Evolutionary conservation across 306 rosid genomes (phyloP), one percentile per base, ranked within the genome.

Genomic region (Lagenaria siceraria): DNA sequence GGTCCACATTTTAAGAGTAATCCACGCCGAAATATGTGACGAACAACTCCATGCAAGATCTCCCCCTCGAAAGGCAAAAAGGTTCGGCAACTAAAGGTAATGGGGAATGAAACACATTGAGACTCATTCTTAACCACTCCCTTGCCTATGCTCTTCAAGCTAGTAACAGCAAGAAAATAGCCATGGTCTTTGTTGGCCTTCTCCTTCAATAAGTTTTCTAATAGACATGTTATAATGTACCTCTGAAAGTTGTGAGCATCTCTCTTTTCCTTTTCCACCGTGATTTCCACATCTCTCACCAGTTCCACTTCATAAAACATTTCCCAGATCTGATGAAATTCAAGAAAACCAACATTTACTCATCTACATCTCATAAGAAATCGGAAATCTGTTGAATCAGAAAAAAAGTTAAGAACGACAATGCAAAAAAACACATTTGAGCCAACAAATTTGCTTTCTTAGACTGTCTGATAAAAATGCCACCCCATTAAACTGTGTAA

Each of bases 1-100:
- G 89, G 89, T 84, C 89, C 89, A 75, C 87, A 86, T 75, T 84
- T 84, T 66, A 86, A 7, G 71, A 82, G 68, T 53, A 82, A 87
- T 24, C 89, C 89, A 11, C 51, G 78, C 6, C 55, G 76, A 31
- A 27, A 27, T 42, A 80, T 42, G 12, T 18, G 36, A 76, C 40
- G 53, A 62, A 84, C 89, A 9, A 86, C 84, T 75, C 89, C 89
- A 36, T 80, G 81, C 40, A 86, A 65, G 53, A 82, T 78, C 81
- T 86, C 89, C 35, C 86, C 87, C 69, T 66, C 78, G 7, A 3
- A 29, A 4, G 87, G 87, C 31, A 79, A 73, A 80, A 86, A 84
- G 43, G 82, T 86, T 5, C 86, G 81, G 48, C 87, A 82, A n/a
- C 58, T 80, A 75, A 86, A 86, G 54, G 56, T 82, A 22, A 86